Conservation (phyloP, 2,329 filamentous ascomycete genomes). For the Xylaria sp. region DNA sequence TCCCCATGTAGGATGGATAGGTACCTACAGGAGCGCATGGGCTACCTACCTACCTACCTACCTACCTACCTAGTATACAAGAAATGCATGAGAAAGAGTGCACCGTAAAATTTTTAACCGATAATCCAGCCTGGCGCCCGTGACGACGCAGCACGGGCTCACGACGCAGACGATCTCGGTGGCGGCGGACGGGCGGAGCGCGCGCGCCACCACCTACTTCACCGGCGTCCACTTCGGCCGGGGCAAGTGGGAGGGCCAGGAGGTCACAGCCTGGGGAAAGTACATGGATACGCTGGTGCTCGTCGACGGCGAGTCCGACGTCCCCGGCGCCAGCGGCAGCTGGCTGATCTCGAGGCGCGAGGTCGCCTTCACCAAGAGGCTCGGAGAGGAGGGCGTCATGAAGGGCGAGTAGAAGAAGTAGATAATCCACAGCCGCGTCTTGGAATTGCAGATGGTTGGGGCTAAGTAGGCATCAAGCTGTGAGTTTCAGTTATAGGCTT, state of each 20-base stretch:
- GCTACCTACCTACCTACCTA: no score
- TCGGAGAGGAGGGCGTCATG: constrained; percentile 9
- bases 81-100: background rate
- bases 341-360: constrained; percentile 8
- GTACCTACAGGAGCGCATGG: no score
- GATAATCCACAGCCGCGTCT: no score
- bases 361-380: constrained; percentile 1
- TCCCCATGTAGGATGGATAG: background rate
- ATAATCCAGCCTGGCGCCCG: constrained; percentile 5
- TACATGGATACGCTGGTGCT: constrained; percentile 10
- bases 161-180: constrained; percentile 15
- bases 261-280: constrained; percentile 11
- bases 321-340: constrained; percentile 5
- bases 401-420: constrained; percentile 1
- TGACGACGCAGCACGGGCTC: constrained; percentile 13
- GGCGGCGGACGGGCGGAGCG: constrained; percentile 6
- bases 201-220: constrained; percentile 15
- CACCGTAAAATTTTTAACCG: background rate
- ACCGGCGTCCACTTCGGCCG: constrained; percentile 16
- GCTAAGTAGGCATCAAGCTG: no score
- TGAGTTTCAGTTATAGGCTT: no score
- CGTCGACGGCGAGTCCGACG: background rate
- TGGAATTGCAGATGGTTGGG: no score
- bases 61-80: no score
- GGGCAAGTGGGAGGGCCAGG: constrained; percentile 12